Conservation (phyloP, 805 yeast species). For the Clavispora carvajalis region DNA sequence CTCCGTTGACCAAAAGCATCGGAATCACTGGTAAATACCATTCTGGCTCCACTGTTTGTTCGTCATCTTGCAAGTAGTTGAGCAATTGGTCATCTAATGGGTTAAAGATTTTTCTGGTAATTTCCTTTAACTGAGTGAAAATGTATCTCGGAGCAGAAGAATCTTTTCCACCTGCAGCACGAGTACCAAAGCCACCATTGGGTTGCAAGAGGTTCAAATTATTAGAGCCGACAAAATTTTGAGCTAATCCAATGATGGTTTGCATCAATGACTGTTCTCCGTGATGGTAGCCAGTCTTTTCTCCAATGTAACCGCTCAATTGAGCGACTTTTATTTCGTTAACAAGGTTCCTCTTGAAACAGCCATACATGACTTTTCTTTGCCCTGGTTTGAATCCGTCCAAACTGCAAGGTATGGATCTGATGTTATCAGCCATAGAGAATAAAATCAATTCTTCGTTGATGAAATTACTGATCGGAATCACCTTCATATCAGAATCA, state of each 20-base stretch:
- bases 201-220: slow-evolving; percentile 82
- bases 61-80: slow-evolving; percentile 86
- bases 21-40: slow-evolving; percentile 95
- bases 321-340: slow-evolving; percentile 86
- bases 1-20: slow-evolving; percentile 89
- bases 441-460: slow-evolving; percentile 91
- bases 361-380: slow-evolving; percentile 85
- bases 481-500: slow-evolving; percentile 68
- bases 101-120: slow-evolving; percentile 74
- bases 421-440: slow-evolving; percentile 92
- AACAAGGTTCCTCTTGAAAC: slow-evolving; percentile 73
- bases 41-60: slow-evolving; percentile 88
- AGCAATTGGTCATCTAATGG: slow-evolving; percentile 75
- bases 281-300: slow-evolving; percentile 89
- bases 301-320: slow-evolving; percentile 84
- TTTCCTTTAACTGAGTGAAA: slow-evolving; percentile 72
- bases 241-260: slow-evolving; percentile 92
- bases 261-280: slow-evolving; percentile 86
- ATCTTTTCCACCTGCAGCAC: slow-evolving; percentile 97
- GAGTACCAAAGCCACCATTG: slow-evolving; percentile 92
- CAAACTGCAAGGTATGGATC: slow-evolving; percentile 89
- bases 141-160: slow-evolving; percentile 98
- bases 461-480: slow-evolving; percentile 91
- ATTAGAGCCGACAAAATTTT: slow-evolving; percentile 89
- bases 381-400: slow-evolving; percentile 98